Conservation (phyloP, 768 basidiomycete genomes). For the Agaricus sinodeliciosus region DNA sequence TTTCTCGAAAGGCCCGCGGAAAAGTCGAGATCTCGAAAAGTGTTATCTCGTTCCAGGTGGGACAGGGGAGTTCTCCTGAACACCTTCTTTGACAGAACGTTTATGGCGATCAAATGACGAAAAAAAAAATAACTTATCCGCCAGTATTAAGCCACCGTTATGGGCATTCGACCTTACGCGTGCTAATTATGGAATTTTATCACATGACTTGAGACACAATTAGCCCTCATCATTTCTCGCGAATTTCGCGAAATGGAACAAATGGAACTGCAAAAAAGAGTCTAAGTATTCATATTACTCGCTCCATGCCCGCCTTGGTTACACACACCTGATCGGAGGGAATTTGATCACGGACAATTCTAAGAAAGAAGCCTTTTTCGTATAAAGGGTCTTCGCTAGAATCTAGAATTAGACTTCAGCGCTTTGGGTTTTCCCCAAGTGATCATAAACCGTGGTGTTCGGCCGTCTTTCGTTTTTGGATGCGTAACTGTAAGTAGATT, state of each 20-base stretch:
- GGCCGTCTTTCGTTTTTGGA: neutral
- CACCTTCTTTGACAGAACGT: neutral
- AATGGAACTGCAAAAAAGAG: too few relatives aligned
- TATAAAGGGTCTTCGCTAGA: neutral
- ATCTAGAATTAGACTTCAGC: neutral
- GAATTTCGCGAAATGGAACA: too few relatives aligned
- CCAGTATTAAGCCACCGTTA: too few relatives aligned
- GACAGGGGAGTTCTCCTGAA: neutral
- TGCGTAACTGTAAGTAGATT: neutral
- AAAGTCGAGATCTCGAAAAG: neutral
- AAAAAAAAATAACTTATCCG: too few relatives aligned
- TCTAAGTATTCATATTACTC: too few relatives aligned
- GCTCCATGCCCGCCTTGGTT: neutral
- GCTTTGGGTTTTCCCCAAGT: neutral
- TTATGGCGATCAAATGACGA: neutral
- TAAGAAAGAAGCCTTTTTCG: neutral
- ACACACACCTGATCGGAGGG: neutral
- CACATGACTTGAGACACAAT: too few relatives aligned
- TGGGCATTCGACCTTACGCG: too few relatives aligned
- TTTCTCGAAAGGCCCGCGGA: constrained; percentile 7
- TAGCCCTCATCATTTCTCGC: too few relatives aligned
- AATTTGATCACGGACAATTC: neutral
- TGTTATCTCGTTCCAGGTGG: neutral
- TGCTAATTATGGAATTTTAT: too few relatives aligned
- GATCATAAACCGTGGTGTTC: neutral